phyloP scores from a whole-genome alignment of 441 rosid species.

The Iberis amara region DNA sequence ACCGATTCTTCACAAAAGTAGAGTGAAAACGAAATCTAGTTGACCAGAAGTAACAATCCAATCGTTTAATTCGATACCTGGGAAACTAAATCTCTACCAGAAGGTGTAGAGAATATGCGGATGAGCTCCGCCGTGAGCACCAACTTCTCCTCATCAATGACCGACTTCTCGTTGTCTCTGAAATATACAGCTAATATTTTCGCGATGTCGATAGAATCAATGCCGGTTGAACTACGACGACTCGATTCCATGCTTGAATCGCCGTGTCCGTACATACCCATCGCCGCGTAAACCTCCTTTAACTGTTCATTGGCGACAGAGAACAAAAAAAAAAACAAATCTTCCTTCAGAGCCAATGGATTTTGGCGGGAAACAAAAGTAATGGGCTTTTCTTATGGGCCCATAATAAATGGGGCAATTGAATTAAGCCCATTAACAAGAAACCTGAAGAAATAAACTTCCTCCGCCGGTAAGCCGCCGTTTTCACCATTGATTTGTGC shows the following conservation, averaged over 20 bases:
- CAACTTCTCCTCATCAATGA: slow-evolving; percentile 48
- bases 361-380: slow-evolving; percentile 34
- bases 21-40: no score
- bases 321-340: not conserved
- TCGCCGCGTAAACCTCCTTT: slow-evolving; percentile 17
- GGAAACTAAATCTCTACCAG: slow-evolving; percentile 46
- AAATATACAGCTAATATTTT: slow-evolving; percentile 49
- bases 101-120: slow-evolving; percentile 57
- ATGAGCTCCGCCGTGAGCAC: slow-evolving; percentile 54
- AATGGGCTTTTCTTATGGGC: not conserved
- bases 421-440: not conserved
- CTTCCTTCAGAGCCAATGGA: not conserved
- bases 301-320: not conserved
- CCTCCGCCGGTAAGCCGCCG: slow-evolving; percentile 20
- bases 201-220: slow-evolving; percentile 37
- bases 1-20: not conserved
- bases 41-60: no score
- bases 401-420: not conserved
- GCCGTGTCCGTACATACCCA: slow-evolving; percentile 36
- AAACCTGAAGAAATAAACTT: slow-evolving; percentile 1
- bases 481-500: not conserved
- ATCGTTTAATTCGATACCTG: slow-evolving; percentile 43
- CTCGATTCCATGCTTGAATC: slow-evolving; percentile 20
- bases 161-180: slow-evolving; percentile 48
- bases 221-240: slow-evolving; percentile 26